phyloP scores from a whole-genome alignment of 2,329 filamentous ascomycete genomes.

The Incumbomyces delicatus region DNA sequence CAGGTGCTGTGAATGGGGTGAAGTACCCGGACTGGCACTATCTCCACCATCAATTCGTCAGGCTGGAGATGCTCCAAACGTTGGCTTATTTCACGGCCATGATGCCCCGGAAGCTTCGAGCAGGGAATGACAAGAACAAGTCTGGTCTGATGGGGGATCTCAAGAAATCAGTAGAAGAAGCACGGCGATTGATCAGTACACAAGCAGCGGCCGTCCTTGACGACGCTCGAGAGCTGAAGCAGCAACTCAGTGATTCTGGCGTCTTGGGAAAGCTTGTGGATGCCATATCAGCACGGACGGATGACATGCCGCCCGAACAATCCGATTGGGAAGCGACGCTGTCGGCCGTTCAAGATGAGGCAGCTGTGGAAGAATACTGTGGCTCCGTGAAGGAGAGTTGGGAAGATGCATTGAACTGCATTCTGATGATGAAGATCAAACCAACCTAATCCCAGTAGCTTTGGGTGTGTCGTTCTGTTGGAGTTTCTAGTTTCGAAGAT shows the following conservation, averaged over 20 bases:
- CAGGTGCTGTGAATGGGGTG: slow-evolving; percentile 20
- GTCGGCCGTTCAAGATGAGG: slow-evolving; percentile 28
- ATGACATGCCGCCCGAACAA: slow-evolving; percentile 6
- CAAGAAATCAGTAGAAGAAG: background rate
- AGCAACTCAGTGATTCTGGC: slow-evolving; percentile 29
- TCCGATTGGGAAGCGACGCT: slow-evolving; percentile 19
- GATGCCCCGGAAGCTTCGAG: slow-evolving; percentile 9
- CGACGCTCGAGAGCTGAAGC: slow-evolving; percentile 29
- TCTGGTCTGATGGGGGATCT: background rate
- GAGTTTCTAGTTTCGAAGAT: too few species aligned
- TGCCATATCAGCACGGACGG: slow-evolving; percentile 25
- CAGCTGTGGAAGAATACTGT: slow-evolving; percentile 33
- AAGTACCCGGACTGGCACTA: slow-evolving; percentile 31
- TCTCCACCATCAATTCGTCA: slow-evolving; percentile 29
- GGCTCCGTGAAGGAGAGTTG: slow-evolving; percentile 39
- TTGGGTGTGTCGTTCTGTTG: too few species aligned
- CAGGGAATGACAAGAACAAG: slow-evolving; percentile 8
- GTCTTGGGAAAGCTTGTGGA: slow-evolving; percentile 34
- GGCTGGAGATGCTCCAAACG: slow-evolving; percentile 34
- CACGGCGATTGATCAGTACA: background rate
- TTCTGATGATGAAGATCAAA: slow-evolving; percentile 23
- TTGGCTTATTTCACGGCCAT: slow-evolving; percentile 25
- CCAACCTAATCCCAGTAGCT: background rate
- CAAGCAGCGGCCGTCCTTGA: slow-evolving; percentile 26
- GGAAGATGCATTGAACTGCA: slow-evolving; percentile 35